Evolutionary conservation across 1,139 yeast genomes (phyloP).

Genomic region (Yamadazyma epiphylla): DNA sequence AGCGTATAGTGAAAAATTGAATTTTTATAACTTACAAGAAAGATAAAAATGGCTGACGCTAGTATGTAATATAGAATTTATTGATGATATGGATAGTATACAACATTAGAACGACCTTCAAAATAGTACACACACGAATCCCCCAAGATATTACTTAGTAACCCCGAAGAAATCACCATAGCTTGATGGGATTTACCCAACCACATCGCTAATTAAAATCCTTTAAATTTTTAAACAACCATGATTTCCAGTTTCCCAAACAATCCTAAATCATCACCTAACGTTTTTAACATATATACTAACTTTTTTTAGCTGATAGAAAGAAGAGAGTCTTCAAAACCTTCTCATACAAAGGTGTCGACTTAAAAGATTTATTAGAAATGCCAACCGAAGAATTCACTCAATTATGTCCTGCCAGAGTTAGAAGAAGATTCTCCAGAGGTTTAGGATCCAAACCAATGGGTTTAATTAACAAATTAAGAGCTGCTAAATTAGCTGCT

Average conservation of each 20-base stretch:
- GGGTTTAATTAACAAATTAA: constrained; percentile 96
- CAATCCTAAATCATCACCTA: too few relatives aligned
- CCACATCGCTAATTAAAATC: too few relatives aligned
- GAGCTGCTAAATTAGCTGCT: constrained; percentile 94
- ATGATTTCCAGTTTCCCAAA: too few relatives aligned
- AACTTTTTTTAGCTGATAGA: constrained; percentile 49
- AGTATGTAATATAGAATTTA: constrained; percentile 38
- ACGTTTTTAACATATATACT: constrained; percentile 20
- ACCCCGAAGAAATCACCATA: too few relatives aligned
- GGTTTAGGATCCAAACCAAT: constrained; percentile 95
- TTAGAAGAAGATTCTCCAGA: constrained; percentile 98
- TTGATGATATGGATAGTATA: too few relatives aligned
- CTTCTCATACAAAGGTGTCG: constrained; percentile 99
- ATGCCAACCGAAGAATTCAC: constrained; percentile 96
- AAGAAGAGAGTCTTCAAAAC: constrained; percentile 94
- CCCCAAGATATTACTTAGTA: too few relatives aligned
- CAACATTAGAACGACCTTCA: too few relatives aligned
- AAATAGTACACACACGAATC: too few relatives aligned
- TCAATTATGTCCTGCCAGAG: constrained; percentile 96
- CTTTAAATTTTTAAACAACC: too few relatives aligned
- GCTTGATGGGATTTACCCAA: too few relatives aligned
- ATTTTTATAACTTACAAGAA: constrained; percentile 7
- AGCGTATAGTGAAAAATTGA: constrained; percentile 3
- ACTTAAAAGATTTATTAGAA: constrained; percentile 90
- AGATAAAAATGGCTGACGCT: constrained; percentile 43